Percentiles rank a stretch among this genome's conserved stretches.
phyloP scores from a whole-genome alignment of 2,329 filamentous ascomycete genomes.

The Sporothrix schenckii region DNA sequence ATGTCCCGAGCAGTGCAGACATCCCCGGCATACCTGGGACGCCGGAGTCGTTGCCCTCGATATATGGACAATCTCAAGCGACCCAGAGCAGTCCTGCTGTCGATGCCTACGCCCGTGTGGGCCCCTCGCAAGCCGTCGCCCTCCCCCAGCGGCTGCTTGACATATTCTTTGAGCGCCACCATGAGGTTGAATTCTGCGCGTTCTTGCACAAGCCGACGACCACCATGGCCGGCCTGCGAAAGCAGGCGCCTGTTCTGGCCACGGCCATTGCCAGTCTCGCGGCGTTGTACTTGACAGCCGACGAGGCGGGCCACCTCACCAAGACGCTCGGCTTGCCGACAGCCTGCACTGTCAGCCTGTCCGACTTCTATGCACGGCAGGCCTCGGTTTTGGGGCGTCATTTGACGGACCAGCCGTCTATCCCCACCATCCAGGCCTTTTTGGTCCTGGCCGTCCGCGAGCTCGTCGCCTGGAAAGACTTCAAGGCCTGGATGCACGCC shows the following conservation, averaged over 20 bases:
- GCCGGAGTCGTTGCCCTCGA: neutral
- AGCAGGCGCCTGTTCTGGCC: conserved; percentile 5
- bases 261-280: neutral
- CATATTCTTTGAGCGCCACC: conserved; percentile 23
- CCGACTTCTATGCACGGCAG: conserved; percentile 4
- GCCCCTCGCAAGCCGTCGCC: too few species aligned
- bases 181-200: conserved; percentile 25
- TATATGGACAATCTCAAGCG: neutral
- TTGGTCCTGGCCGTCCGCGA: conserved; percentile 4
- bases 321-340: neutral
- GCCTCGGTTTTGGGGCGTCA: neutral
- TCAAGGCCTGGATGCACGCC: conserved; percentile 27
- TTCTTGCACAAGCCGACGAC: conserved; percentile 20
- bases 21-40: neutral
- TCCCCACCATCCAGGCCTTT: conserved; percentile 15
- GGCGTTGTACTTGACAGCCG: neutral
- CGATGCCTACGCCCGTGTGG: neutral
- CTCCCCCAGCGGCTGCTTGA: conserved; percentile 13
- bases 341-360: neutral
- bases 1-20: neutral
- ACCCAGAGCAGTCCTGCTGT: neutral
- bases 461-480: conserved; percentile 23
- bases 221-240: neutral
- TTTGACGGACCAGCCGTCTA: conserved; percentile 9
- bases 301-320: neutral